phyloP scores from a whole-genome alignment of 2,329 filamentous ascomycete species.

The Aspergillus sergii region DNA sequence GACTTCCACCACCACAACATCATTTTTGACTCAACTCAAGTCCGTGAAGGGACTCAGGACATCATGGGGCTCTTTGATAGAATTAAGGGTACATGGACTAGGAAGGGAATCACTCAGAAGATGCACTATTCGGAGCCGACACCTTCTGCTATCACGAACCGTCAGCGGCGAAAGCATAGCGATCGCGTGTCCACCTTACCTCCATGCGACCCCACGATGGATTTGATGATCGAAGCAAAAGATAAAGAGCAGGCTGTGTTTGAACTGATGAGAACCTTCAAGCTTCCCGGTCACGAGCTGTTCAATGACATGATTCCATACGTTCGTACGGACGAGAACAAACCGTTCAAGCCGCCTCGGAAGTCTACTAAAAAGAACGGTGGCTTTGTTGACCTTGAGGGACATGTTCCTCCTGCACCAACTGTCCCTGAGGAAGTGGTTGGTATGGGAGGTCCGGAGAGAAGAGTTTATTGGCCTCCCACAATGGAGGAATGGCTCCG shows the following conservation, averaged over 20 bases:
- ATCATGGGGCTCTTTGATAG: slow-evolving; percentile 74
- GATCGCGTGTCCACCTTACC: slow-evolving; percentile 77
- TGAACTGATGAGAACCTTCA: slow-evolving; percentile 86
- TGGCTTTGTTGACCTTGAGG: slow-evolving; percentile 43
- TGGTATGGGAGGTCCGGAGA: slow-evolving; percentile 81
- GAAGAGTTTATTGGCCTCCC: slow-evolving; percentile 85
- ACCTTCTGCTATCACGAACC: slow-evolving; percentile 72
- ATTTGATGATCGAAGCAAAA: slow-evolving; percentile 99
- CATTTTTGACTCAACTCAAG: slow-evolving; percentile 70
- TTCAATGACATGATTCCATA: slow-evolving; percentile 79
- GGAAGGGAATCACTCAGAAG: slow-evolving; percentile 85
- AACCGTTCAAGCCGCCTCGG: slow-evolving; percentile 52
- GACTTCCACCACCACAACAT: slow-evolving; percentile 98
- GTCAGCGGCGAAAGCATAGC: slow-evolving; percentile 82
- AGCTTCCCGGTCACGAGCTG: slow-evolving; percentile 74
- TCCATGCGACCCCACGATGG: slow-evolving; percentile 80
- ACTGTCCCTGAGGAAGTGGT: slow-evolving; percentile 69
- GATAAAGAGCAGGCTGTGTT: slow-evolving; percentile 98
- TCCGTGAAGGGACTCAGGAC: slow-evolving; percentile 83
- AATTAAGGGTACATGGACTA: slow-evolving; percentile 80
- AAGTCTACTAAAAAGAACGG: slow-evolving; percentile 50
- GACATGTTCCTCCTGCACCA: slow-evolving; percentile 44
- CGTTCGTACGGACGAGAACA: slow-evolving; percentile 75
- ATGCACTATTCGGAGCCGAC: slow-evolving; percentile 94
- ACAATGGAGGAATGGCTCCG: slow-evolving; percentile 89